Evolutionary conservation across 1,284 basidiomycete genomes (phyloP), one percentile per base, ranked within the genome.

Genomic region (Sporisorium exsertum): DNA sequence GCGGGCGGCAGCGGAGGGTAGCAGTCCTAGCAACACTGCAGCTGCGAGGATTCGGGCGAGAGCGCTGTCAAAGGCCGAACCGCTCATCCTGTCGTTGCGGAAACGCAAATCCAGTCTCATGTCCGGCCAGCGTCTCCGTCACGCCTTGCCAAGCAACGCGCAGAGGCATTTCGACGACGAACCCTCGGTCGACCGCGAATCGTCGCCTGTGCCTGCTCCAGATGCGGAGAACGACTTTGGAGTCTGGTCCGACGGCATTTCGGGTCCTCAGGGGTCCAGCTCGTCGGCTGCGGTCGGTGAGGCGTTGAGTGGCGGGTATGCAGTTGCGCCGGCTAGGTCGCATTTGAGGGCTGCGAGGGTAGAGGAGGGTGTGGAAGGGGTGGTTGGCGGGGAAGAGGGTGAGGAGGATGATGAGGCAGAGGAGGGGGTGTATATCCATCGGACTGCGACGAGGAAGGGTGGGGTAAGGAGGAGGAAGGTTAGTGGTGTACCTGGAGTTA

Each of bases 381-480:
- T 66, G 27, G 51, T 2, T 5, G 60, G 64, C 6, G 51, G 42
- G 24, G 50, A 55, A 6, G 69, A 65, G 8, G 66, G 64, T 5
- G 67, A 54, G 0, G 68, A 58, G 15, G 61, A 68, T 6, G 78
- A 77, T 46, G 54, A 37, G 9, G 65, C 72, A 3, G 68, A 70
- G 1, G 78, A 77, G 27, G 79, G 79, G 8, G 79, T 81, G 2
- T 81, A 81, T 26, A 78, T 80, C 40, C 79, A 81, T 50, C 46
- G 79, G 1, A 27, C 50, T 6, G 42, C 53, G 0, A 54, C 50
- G 12, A 20, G 22, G 42, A 40, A 32, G 20, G 52, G 24, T 8
- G 32, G 43, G 42, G 13, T 15, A 12, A 49, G 53, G 45, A 33
- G 29, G 20, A 49, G 51, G 22, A 52, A 49, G 27, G 49, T 47